Evolutionary conservation across 345 rosid species (phyloP).

Genomic region (Aethionema arabicum): DNA sequence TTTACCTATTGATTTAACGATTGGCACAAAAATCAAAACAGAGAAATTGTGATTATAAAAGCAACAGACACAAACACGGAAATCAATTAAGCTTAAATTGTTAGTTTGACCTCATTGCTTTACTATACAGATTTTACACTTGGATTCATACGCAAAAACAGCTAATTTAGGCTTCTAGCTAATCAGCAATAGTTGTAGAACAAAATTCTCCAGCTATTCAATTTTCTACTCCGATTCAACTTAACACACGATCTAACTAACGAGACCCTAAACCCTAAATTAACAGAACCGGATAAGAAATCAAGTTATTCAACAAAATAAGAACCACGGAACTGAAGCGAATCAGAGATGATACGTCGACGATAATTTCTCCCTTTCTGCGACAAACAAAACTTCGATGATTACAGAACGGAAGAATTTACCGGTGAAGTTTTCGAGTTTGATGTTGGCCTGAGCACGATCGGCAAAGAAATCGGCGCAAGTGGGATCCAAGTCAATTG

Average conservation of each 20-base stretch:
- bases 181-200: background rate
- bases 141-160: too few relatives aligned
- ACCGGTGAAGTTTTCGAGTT: conserved; percentile 76
- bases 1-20: too few relatives aligned
- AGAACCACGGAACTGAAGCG: background rate
- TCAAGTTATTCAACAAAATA: background rate
- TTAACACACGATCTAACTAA: background rate
- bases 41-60: too few relatives aligned
- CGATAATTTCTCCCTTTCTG: background rate
- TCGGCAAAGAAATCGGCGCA: conserved; percentile 72
- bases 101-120: too few relatives aligned
- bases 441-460: conserved; percentile 91
- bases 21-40: too few relatives aligned
- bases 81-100: too few relatives aligned
- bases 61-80: too few relatives aligned
- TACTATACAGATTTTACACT: too few relatives aligned
- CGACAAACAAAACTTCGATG: background rate
- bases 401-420: conserved; percentile 3
- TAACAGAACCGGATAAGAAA: background rate
- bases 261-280: background rate
- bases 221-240: background rate
- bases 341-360: conserved; percentile 1
- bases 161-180: too few relatives aligned
- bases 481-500: conserved; percentile 60
- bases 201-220: background rate